A percentile compares a stretch with the other conserved stretches of the same genome.
Evolutionary conservation across 371 early-diverging fungal genomes (phyloP).

Genomic region (Apophysomyces ossiformis): DNA sequence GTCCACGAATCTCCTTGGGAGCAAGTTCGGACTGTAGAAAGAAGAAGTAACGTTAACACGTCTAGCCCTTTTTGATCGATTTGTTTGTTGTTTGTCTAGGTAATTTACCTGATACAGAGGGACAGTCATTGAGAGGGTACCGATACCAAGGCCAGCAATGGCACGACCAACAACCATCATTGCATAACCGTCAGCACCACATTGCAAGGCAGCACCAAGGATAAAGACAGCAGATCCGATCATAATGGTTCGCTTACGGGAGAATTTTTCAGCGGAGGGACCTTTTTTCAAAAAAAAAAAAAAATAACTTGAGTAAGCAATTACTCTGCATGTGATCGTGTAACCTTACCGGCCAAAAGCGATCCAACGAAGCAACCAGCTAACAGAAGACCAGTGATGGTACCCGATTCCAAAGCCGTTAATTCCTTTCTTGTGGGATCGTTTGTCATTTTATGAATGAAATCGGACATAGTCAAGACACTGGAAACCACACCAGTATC

Average conservation of each 20-base stretch:
- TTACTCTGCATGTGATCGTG: neutral
- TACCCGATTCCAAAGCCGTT: slow-evolving; percentile 47
- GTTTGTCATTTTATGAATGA: slow-evolving; percentile 45
- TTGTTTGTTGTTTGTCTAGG: slow-evolving; percentile 9
- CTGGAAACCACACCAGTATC: slow-evolving; percentile 60
- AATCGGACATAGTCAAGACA: slow-evolving; percentile 53
- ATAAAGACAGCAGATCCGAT: slow-evolving; percentile 38
- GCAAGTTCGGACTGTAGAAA: slow-evolving; percentile 73
- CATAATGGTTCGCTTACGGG: slow-evolving; percentile 49
- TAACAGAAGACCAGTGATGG: slow-evolving; percentile 48
- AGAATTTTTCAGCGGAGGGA: slow-evolving; percentile 41
- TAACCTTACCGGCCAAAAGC: slow-evolving; percentile 43
- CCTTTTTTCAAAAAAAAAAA: slow-evolving; percentile 20
- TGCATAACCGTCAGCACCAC: slow-evolving; percentile 51
- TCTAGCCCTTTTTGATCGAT: no score
- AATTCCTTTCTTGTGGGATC: slow-evolving; percentile 11
- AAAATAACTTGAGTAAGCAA: neutral
- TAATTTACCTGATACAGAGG: slow-evolving; percentile 52
- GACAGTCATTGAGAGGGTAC: slow-evolving; percentile 70
- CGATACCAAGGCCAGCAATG: slow-evolving; percentile 80
- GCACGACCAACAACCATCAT: slow-evolving; percentile 72
- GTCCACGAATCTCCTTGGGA: slow-evolving; percentile 57
- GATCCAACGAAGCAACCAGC: slow-evolving; percentile 60
- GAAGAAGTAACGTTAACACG: no score
- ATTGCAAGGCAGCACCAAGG: slow-evolving; percentile 58